phyloP scores from a whole-genome alignment of 495 filamentous ascomycete species.

The Lasiosphaeria miniovina region DNA sequence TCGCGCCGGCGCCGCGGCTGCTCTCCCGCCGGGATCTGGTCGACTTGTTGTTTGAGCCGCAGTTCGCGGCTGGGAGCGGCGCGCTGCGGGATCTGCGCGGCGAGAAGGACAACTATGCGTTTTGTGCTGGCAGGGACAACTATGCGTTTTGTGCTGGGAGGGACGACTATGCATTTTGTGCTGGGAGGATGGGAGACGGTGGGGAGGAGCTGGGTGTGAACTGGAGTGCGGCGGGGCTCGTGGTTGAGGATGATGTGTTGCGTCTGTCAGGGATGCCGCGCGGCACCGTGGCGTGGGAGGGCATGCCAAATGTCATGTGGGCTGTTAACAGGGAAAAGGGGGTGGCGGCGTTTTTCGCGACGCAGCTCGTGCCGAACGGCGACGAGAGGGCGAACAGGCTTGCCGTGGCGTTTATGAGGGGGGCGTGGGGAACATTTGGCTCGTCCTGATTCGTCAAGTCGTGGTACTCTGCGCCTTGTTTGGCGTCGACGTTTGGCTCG shows the following conservation, averaged over 20 bases:
- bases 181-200: neutral
- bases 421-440: slow-evolving; percentile 8
- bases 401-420: slow-evolving; percentile 5
- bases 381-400: slow-evolving; percentile 5
- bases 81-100: slow-evolving; percentile 1
- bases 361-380: slow-evolving; percentile 12
- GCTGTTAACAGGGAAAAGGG: slow-evolving; percentile 12
- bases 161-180: too few species aligned
- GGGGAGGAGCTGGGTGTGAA: slow-evolving; percentile 3
- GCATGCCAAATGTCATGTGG: slow-evolving; percentile 11
- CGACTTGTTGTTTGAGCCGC: slow-evolving; percentile 7
- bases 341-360: slow-evolving; percentile 11
- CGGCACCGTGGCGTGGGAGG: slow-evolving; percentile 13
- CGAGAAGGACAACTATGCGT: slow-evolving; percentile 11
- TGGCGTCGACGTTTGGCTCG: neutral
- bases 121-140: slow-evolving; percentile 6
- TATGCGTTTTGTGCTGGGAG: too few species aligned
- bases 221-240: slow-evolving; percentile 7
- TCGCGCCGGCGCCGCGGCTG: neutral
- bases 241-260: slow-evolving; percentile 4
- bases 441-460: neutral
- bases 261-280: slow-evolving; percentile 3
- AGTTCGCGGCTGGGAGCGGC: slow-evolving; percentile 1
- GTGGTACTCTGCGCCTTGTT: neutral
- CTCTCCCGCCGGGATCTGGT: neutral